Base-by-base conservation (phyloP, 352 stramenopile genomes). In the Elongisporangium anandrum region DNA sequence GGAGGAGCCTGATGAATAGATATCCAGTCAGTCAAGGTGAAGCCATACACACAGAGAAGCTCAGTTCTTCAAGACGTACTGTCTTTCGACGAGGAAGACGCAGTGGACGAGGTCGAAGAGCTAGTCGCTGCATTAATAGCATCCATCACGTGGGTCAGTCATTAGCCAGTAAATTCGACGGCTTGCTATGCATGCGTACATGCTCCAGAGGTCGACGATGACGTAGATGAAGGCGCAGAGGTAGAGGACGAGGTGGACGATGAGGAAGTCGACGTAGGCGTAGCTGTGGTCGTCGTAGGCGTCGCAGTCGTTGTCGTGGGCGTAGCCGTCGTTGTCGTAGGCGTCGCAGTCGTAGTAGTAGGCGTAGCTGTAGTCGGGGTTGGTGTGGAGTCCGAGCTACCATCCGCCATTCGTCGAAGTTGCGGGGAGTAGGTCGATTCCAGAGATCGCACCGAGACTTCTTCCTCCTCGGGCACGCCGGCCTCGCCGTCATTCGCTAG, bases 201-300 rank as follows among this genome's bases (percentile, higher is more conserved):
- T 12, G 34, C 34, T 45, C 13, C 34, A 45, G 34, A 45, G 34
- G 34, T 17, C 34, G 34, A 45, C 5, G 34, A 45, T 5, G 34
- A 45, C 2, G 61, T 68, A 19, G 56, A 49, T 23, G 68, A 64
- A 1, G 69, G 63, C n/a, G n/a, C n/a, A n/a, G n/a, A n/a, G 16
- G 64, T 52, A 8, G 59, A 45, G 12, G 61, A 56, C 12, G 68
- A 47, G 1, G 68, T 52, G 8, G 57, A 50, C 2, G 68, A 41
- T 45, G 68, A 41, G 4, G 68, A 58, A 2, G 57, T 58, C 8
- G 75, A 67, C 41, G 65, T 61, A 34, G 68, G 52, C n/a, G 66
- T 61, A 2, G 73, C 50, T 22, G 65, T 59, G 13, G 66, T 49
- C 13, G 68, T 63, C 2, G 71, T 57, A 5, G 60, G 23, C 26